Conservation (phyloP, 805 yeast species). For the Ogataea trehalophila region DNA sequence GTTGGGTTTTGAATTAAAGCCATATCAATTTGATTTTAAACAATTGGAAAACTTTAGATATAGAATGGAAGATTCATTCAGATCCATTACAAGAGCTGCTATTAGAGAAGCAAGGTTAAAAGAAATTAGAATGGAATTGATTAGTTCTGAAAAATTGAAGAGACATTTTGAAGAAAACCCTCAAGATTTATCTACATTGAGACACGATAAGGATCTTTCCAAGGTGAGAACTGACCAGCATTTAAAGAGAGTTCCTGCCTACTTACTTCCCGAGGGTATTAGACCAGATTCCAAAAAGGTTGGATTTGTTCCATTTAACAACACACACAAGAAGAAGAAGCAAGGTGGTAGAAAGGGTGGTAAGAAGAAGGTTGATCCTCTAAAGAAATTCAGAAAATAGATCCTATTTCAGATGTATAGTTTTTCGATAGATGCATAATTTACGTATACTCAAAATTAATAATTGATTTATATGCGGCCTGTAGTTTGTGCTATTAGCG, state of each 20-base stretch:
- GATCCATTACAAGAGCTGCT: constrained; percentile 86
- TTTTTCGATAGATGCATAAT: no score
- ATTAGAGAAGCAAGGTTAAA: constrained; percentile 89
- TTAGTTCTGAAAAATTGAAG: constrained; percentile 84
- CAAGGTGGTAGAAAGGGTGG: constrained; percentile 26
- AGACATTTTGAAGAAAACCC: constrained; percentile 97
- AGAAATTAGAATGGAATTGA: constrained; percentile 81
- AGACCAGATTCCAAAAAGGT: constrained; percentile 50
- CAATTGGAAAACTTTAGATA: constrained; percentile 96
- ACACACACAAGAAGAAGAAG: constrained; percentile 35
- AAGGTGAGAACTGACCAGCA: constrained; percentile 79
- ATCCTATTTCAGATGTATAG: no score
- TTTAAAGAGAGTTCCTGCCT: constrained; percentile 88
- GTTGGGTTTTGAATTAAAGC: constrained; percentile 69
- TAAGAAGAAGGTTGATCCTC: constrained; percentile 46
- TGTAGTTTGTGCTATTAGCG: no score
- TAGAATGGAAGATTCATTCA: constrained; percentile 94
- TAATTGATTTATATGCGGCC: no score
- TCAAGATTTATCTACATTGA: constrained; percentile 78
- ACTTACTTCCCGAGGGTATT: constrained; percentile 77
- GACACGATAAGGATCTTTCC: constrained; percentile 89
- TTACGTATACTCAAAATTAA: no score
- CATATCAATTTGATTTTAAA: constrained; percentile 84
- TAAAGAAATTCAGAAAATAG: constrained; percentile 37
- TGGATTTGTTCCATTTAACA: constrained; percentile 72